Base-by-base conservation (phyloP, 2,329 filamentous ascomycete genomes). In the Fusarium sp. region DNA sequence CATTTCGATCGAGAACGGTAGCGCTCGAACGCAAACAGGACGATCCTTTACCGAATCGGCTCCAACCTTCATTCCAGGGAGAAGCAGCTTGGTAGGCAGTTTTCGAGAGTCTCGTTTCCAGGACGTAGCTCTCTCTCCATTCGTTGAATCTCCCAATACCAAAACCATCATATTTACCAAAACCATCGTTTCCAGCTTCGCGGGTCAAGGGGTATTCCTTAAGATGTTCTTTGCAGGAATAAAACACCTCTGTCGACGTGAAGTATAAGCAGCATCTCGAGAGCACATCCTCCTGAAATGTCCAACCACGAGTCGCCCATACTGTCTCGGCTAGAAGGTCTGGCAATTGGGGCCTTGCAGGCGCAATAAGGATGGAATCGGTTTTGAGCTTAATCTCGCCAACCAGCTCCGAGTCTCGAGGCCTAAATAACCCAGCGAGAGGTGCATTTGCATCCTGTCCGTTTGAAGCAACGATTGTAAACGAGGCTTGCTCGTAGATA, bases 1-100 rank as follows among this genome's bases (percentile, higher is more conserved):
- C 10, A n/a, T n/a, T 2, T 4, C 0, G 34, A 4, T 38, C 34
- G 2, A 38, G 18, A n/a, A n/a, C 2, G 11, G 1, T 18, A n/a
- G 34, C 34, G 9, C 6, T 4, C 2, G 18, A 11, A 2, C 34
- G 18, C 18, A 38, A 38, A 4, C 18, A 38, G 18, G 34, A 11
- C 34, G 18, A 38, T n/a, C 18, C 34, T 7, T 38, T 38, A 11
- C 34, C 18, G 1, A n/a, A 38, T 38, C 34, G 18, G 18, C 1
- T 38, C 34, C 34, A n/a, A 11, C 34, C 34, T 7, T 38, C 34
- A 38, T 38, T 38, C 6, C 34, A 38, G 1, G 18, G 16, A 38
- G 34, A 38, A 7, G 5, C 5, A n/a, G 2, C 10, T 4, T 38
- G 34, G 3, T 38, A 38, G 1, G 34, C 34, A 10, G 5, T n/a